Percentiles rank a stretch among this genome's conserved stretches.
These are phyloP conservation scores for Saturnispora serradocipensis DNA, from an alignment of 805 yeast genomes.

Conservation along the genomic window DNA sequence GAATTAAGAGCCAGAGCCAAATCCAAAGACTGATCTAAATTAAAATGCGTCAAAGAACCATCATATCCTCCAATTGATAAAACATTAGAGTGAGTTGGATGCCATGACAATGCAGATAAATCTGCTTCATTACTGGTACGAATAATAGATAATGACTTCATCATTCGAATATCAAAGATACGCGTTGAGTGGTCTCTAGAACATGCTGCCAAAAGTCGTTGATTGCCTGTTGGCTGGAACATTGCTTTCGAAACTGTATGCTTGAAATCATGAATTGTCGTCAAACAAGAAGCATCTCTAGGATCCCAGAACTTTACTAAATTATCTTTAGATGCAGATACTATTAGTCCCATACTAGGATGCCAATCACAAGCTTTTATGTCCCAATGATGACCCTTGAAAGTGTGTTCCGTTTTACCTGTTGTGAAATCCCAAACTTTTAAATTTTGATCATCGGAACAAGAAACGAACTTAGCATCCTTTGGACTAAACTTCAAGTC, in stretches of 20 bases:
- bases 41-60: constrained; percentile 76
- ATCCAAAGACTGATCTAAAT: constrained; percentile 45
- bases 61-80: constrained; percentile 82
- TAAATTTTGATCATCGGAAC: constrained; percentile 83
- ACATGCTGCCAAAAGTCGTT: constrained; percentile 72
- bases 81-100: constrained; percentile 74
- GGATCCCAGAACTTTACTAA: constrained; percentile 96
- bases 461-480: constrained; percentile 86
- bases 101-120: constrained; percentile 82
- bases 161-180: constrained; percentile 77
- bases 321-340: constrained; percentile 93
- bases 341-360: constrained; percentile 74
- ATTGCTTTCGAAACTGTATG: constrained; percentile 83
- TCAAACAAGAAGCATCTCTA: constrained; percentile 58
- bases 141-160: constrained; percentile 66
- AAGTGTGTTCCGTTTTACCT: constrained; percentile 68
- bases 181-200: constrained; percentile 85
- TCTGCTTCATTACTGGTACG: constrained; percentile 72
- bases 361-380: constrained; percentile 98
- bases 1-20: not conserved
- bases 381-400: constrained; percentile 97
- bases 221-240: constrained; percentile 64
- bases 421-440: constrained; percentile 94
- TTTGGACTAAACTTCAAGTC: constrained; percentile 86
- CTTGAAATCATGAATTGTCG: constrained; percentile 84